phyloP scores from a whole-genome alignment of 2,329 filamentous ascomycete genomes.

The Pleomassaria siparia region DNA sequence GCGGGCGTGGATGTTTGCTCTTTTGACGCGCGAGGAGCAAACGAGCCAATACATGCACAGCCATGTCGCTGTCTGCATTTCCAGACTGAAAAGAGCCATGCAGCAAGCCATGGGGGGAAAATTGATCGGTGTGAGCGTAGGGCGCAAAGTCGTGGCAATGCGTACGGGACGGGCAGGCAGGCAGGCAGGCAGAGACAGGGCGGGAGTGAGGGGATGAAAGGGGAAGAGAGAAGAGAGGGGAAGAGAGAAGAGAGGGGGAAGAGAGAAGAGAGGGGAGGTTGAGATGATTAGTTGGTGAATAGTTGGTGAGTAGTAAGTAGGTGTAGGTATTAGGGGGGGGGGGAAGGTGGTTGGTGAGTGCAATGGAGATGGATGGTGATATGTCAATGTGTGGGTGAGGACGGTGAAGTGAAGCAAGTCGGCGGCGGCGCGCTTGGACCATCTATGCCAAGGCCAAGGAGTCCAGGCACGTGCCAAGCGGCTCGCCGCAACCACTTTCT shows the following conservation, averaged over 20 bases:
- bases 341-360: too few relatives aligned
- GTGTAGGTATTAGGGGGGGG: too few relatives aligned
- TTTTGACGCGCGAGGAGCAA: background rate
- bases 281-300: too few relatives aligned
- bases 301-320: too few relatives aligned
- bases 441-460: background rate
- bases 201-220: background rate
- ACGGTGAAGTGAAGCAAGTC: background rate
- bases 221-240: constrained; percentile 1
- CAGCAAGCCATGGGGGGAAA: constrained; percentile 6
- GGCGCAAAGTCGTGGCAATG: background rate
- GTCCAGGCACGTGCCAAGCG: too few relatives aligned
- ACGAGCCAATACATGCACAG: background rate
- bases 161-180: too few relatives aligned
- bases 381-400: too few relatives aligned
- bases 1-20: constrained; percentile 1
- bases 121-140: background rate
- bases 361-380: too few relatives aligned
- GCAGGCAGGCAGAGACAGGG: too few relatives aligned
- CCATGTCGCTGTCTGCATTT: background rate
- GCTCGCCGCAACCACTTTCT: too few relatives aligned
- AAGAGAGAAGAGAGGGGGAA: constrained; percentile 1
- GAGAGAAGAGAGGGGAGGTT: background rate
- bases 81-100: background rate
- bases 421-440: background rate